Conservation (phyloP, 2,329 filamentous ascomycete species). For the Fusarium circinatum region DNA sequence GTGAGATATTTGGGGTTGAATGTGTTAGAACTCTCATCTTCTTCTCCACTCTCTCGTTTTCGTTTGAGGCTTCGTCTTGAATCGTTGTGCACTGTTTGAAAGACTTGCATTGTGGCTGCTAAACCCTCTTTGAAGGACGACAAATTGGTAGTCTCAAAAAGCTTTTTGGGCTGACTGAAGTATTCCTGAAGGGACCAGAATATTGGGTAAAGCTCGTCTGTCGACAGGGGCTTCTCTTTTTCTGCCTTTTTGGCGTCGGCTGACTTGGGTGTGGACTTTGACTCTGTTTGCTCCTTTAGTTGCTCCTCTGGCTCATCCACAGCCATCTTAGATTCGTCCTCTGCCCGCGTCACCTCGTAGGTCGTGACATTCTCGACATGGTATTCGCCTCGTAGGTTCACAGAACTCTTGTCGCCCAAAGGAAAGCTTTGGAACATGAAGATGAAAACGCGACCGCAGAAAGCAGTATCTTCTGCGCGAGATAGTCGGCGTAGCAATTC, state of each 20-base stretch:
- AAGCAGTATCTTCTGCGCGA: slow-evolving; percentile 95
- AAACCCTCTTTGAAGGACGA: slow-evolving; percentile 83
- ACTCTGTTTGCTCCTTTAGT: slow-evolving; percentile 47
- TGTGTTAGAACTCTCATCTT: slow-evolving; percentile 58
- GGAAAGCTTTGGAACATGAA: slow-evolving; percentile 99
- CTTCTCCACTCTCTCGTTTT: slow-evolving; percentile 67
- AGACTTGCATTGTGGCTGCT: slow-evolving; percentile 70
- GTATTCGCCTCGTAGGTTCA: slow-evolving; percentile 95
- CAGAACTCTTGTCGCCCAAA: slow-evolving; percentile 94
- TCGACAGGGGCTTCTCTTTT: slow-evolving; percentile 63
- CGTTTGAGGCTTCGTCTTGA: slow-evolving; percentile 74
- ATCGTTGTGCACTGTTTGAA: slow-evolving; percentile 69
- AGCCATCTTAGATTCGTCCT: slow-evolving; percentile 64
- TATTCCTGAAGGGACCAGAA: slow-evolving; percentile 95
- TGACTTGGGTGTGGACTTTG: slow-evolving; percentile 51
- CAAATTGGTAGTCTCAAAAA: slow-evolving; percentile 80
- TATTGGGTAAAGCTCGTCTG: slow-evolving; percentile 82
- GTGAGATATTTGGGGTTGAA: slow-evolving; percentile 99
- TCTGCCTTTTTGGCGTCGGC: slow-evolving; percentile 58
- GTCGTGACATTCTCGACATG: slow-evolving; percentile 94
- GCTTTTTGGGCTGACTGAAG: slow-evolving; percentile 87
- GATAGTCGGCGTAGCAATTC: slow-evolving; percentile 92
- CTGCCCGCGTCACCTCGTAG: slow-evolving; percentile 66
- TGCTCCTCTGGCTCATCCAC: slow-evolving; percentile 64
- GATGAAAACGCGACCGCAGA: slow-evolving; percentile 97